These are phyloP conservation scores for Tieghemostelium lacteum DNA, from an alignment of 78 protist species.

Conservation along the genomic window DNA sequence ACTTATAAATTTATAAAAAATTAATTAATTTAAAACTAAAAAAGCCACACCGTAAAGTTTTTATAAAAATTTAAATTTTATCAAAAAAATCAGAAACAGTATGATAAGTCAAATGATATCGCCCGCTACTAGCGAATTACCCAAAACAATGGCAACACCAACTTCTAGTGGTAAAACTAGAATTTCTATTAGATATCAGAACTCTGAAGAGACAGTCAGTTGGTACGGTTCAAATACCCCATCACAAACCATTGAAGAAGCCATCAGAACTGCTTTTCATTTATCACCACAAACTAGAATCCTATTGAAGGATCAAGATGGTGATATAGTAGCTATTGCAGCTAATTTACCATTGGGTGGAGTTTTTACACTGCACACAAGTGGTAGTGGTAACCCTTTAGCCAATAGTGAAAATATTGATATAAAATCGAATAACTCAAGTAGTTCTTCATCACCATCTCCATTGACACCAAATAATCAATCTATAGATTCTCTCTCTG, in stretches of 20 bases:
- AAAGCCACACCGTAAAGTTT: too few relatives aligned
- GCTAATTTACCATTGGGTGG: slow-evolving; percentile 60
- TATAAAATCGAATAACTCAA: neutral
- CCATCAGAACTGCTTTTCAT: slow-evolving; percentile 54
- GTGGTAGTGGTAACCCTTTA: neutral
- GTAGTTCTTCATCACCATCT: neutral
- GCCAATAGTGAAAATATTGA: neutral
- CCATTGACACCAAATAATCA: too few relatives aligned
- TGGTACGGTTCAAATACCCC: slow-evolving; percentile 66
- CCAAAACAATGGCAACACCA: neutral
- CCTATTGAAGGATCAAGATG: slow-evolving; percentile 51
- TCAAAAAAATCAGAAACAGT: too few relatives aligned
- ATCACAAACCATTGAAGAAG: slow-evolving; percentile 61
- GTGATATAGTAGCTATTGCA: slow-evolving; percentile 65
- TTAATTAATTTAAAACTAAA: too few relatives aligned
- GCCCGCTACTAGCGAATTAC: too few relatives aligned
- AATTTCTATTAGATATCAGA: slow-evolving; percentile 19
- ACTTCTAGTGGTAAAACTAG: slow-evolving; percentile 23
- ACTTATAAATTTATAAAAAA: too few relatives aligned
- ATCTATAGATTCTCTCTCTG: too few relatives aligned
- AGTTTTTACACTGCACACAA: slow-evolving; percentile 8
- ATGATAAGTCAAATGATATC: too few relatives aligned
- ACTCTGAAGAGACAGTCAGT: slow-evolving; percentile 28
- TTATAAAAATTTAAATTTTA: too few relatives aligned
- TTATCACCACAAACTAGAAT: slow-evolving; percentile 13